Evolutionary conservation across 148 eudicot genomes (phyloP).

Genomic region (Heliamphora exappendiculata): DNA sequence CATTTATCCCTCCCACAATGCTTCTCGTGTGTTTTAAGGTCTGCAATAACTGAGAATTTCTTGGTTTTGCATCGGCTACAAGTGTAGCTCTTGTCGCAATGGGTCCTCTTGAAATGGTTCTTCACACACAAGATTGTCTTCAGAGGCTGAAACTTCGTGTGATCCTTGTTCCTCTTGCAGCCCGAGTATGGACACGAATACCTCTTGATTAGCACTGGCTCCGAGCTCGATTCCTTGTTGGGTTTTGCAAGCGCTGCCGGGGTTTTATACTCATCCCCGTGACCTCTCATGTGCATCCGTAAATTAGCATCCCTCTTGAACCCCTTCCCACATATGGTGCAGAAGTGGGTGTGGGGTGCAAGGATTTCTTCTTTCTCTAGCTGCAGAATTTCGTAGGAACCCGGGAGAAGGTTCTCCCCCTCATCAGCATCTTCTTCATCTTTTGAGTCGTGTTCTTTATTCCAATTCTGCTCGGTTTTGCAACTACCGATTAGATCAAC

Average conservation of each 20-base stretch:
- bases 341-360: constrained; percentile 96
- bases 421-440: constrained; percentile 90
- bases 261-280: constrained; percentile 93
- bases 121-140: constrained; percentile 90
- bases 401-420: constrained; percentile 87
- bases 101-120: constrained; percentile 92
- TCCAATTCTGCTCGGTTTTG: constrained; percentile 28
- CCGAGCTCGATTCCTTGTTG: constrained; percentile 54
- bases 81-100: constrained; percentile 85
- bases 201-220: constrained; percentile 66
- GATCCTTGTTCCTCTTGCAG: constrained; percentile 91
- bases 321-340: constrained; percentile 89
- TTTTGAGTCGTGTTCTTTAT: constrained; percentile 65
- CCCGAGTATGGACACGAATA: constrained; percentile 86
- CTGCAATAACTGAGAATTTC: constrained; percentile 91
- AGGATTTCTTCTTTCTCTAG: constrained; percentile 92
- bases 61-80: constrained; percentile 88
- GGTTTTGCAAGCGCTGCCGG: constrained; percentile 95
- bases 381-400: constrained; percentile 81
- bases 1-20: constrained; percentile 96
- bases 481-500: no score
- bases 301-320: constrained; percentile 94
- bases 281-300: constrained; percentile 98
- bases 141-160: constrained; percentile 83
- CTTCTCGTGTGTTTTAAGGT: constrained; percentile 93